A percentile compares a stretch with the other conserved stretches of the same genome.
Conservation (phyloP, 306 rosid genomes). For the Prunus davidiana region DNA sequence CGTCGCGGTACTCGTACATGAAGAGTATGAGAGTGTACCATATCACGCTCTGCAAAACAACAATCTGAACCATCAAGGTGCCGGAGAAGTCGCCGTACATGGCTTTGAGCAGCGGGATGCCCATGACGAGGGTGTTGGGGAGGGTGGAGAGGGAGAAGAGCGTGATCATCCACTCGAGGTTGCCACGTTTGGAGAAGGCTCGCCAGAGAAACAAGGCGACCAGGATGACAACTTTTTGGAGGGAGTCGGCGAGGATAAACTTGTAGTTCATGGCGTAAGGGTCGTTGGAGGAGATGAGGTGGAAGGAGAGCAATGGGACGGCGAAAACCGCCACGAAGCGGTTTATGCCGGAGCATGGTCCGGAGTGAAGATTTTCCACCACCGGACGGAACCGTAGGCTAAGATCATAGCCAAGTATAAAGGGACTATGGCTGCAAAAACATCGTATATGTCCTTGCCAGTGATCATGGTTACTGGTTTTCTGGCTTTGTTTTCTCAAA, state of each 20-base stretch:
- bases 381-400: constrained; percentile 71
- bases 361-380: constrained; percentile 88
- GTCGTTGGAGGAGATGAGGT: constrained; percentile 68
- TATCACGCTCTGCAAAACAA: constrained; percentile 76
- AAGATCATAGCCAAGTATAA: constrained; percentile 74
- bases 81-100: constrained; percentile 82
- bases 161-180: constrained; percentile 73
- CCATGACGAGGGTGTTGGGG: constrained; percentile 89
- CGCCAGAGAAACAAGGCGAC: constrained; percentile 72
- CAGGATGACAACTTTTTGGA: constrained; percentile 61
- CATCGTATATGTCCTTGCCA: constrained; percentile 70
- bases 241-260: constrained; percentile 83
- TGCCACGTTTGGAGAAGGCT: constrained; percentile 48
- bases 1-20: constrained; percentile 81
- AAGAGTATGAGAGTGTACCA: constrained; percentile 81
- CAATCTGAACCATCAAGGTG: constrained; percentile 72
- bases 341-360: constrained; percentile 84
- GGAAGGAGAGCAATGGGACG: constrained; percentile 77
- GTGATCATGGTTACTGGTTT: constrained; percentile 45
- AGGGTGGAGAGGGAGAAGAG: constrained; percentile 84
- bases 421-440: constrained; percentile 73
- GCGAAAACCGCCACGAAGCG: constrained; percentile 80
- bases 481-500: background rate
- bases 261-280: constrained; percentile 76
- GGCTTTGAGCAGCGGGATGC: constrained; percentile 70